phyloP scores from a whole-genome alignment of 2,329 filamentous ascomycete species.

The Arthrinium puccinioides region DNA sequence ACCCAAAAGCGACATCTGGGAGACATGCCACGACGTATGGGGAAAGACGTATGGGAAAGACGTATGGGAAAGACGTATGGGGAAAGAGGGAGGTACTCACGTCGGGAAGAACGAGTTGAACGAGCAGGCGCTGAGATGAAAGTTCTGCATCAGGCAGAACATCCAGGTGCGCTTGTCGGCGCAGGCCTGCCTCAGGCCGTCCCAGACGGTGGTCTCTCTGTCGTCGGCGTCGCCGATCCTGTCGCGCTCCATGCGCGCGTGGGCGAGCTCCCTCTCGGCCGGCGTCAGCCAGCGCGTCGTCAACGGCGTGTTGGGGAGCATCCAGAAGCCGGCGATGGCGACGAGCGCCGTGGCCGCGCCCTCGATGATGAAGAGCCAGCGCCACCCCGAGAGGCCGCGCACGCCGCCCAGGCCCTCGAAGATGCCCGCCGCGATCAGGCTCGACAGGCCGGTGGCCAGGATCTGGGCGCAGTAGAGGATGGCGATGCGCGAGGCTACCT shows the following conservation, averaged over 20 bases:
- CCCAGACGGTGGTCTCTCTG: conserved; percentile 30
- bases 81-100: conserved; percentile 13
- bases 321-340: conserved; percentile 54
- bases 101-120: conserved; percentile 39
- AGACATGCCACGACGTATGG: too few species aligned
- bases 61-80: too few species aligned
- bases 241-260: conserved; percentile 40
- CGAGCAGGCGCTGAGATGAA: conserved; percentile 41
- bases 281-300: conserved; percentile 36
- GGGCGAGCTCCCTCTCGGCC: conserved; percentile 39
- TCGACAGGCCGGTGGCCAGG: conserved; percentile 42
- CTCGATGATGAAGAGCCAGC: conserved; percentile 47
- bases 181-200: conserved; percentile 41
- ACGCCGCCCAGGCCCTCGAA: conserved; percentile 46
- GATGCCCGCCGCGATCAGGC: conserved; percentile 52
- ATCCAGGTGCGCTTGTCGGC: conserved; percentile 44
- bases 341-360: conserved; percentile 54
- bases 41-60: too few species aligned
- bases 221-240: conserved; percentile 36
- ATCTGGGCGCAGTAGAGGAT: conserved; percentile 29
- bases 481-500: conserved; percentile 19
- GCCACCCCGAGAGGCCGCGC: conserved; percentile 36
- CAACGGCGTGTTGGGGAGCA: conserved; percentile 32
- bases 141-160: conserved; percentile 48
- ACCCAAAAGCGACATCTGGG: too few species aligned